Base-by-base conservation (phyloP, 1,284 basidiomycete genomes). In the Pseudozyma hubeiensis region DNA sequence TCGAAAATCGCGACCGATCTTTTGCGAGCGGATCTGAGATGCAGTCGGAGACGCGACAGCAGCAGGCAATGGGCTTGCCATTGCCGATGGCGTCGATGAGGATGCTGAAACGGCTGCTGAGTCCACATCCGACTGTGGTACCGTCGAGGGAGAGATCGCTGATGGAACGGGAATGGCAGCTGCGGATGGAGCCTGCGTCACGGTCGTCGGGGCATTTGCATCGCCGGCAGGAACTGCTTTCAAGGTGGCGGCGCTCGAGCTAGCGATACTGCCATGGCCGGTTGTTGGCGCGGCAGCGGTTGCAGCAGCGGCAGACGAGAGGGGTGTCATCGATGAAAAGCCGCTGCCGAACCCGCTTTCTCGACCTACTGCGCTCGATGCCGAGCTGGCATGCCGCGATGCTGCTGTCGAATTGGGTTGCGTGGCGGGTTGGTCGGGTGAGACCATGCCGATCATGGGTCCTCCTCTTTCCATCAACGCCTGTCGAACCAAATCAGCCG, bases 1-100 rank as follows among this genome's bases (percentile, higher is more conserved):
- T 17, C 71, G 62, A 33, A 74, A 74, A 37, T 74, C 63, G 13
- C 66, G 62, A 8, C 71, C 71, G 16, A 69, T 65, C 63, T 74
- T 74, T 40, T 59, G 62, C 13, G 64, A 51, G 17, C 69, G 64
- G 7, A 58, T 31, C 43, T 67, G 69, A 11, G 63, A 62, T 8
- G 59, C 52, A 3, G 58, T 58, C 3, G 53, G 53, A 13, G 58
- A 55, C 19, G 60, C 43, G 16, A 47, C 53, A 16, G 40, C 19
- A 11, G 41, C 51, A 14, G 54, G 24, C 10, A 43, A 9, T 24
- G 59, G 48, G 35, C 67, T 60, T 9, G 63, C 24, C 10, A 43
- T 52, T 6, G 54, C 60, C 33, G 65, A 63, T 11, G 35, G 49
- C 8, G 45, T 40, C 10, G 65, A 68, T 4, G 67, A 61, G 6